A percentile compares a stretch with the other conserved stretches of the same genome.
Conservation (phyloP, 108 stramenopile species). For the Conticribra guillardii region DNA sequence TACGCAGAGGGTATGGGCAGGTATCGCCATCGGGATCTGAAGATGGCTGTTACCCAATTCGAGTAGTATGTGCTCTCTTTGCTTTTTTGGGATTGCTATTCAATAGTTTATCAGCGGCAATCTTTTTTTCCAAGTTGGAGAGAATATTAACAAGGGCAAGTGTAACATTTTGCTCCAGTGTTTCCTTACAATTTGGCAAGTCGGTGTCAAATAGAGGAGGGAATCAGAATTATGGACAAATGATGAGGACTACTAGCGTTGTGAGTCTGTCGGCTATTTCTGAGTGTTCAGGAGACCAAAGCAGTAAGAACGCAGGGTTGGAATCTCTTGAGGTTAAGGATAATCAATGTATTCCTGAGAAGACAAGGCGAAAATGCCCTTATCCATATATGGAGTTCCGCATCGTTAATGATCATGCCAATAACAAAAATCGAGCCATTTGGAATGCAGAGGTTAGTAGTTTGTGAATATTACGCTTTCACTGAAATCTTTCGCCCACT, state of each 20-base stretch:
- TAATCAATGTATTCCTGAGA: not conserved
- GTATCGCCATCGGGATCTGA: constrained; percentile 15
- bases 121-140: constrained; percentile 34
- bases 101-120: constrained; percentile 33
- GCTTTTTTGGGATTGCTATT: constrained; percentile 48
- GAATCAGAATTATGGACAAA: constrained; percentile 6
- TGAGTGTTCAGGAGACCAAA: not conserved
- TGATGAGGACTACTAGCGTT: not conserved
- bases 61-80: constrained; percentile 26
- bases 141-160: constrained; percentile 22
- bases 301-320: not conserved
- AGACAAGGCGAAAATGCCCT: not conserved
- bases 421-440: constrained; percentile 21
- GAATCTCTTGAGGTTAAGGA: not conserved
- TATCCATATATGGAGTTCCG: constrained; percentile 31
- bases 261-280: not conserved
- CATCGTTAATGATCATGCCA: constrained; percentile 25
- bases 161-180: constrained; percentile 33
- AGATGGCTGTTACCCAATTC: constrained; percentile 22
- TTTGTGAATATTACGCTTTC: too few relatives aligned
- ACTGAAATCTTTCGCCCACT: too few relatives aligned
- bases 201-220: not conserved
- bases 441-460: too few relatives aligned
- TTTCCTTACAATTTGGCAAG: constrained; percentile 29
- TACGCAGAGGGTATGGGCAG: constrained; percentile 22